Conservation (phyloP, 106 monocot species). For the Platanthera guangdongensis region DNA sequence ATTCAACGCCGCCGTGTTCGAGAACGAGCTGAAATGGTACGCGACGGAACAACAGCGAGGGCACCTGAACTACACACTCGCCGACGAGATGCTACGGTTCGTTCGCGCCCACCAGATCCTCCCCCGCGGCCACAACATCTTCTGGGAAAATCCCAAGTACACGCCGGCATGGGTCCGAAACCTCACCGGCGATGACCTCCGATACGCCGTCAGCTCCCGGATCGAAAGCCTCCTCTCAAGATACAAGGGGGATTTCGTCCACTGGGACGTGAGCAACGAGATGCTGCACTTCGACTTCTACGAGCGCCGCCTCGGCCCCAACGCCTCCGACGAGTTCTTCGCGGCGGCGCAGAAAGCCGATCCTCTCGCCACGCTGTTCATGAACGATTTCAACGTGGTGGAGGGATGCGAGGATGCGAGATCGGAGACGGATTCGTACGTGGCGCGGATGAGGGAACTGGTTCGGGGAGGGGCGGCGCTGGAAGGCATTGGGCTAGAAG, state of each 20-base stretch:
- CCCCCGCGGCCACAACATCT: constrained; percentile 89
- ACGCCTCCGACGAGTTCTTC: constrained; percentile 66
- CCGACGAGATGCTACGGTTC: constrained; percentile 72
- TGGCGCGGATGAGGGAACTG: constrained; percentile 44
- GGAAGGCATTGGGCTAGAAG: constrained; percentile 83
- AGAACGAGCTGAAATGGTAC: constrained; percentile 99
- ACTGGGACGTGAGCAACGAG: constrained; percentile 99
- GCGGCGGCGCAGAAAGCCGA: constrained; percentile 48
- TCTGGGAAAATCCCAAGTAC: constrained; percentile 91
- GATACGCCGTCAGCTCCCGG: constrained; percentile 49
- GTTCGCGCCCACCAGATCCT: constrained; percentile 49
- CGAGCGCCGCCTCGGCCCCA: constrained; percentile 49
- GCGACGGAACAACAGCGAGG: constrained; percentile 66
- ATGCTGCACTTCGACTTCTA: constrained; percentile 96
- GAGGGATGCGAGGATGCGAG: constrained; percentile 76
- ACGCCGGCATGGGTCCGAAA: constrained; percentile 76
- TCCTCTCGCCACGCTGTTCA: constrained; percentile 80
- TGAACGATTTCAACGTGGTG: constrained; percentile 93
- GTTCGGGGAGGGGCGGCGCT: constrained; percentile 39
- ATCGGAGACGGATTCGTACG: constrained; percentile 70
- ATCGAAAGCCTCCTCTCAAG: constrained; percentile 59
- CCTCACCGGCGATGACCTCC: constrained; percentile 50
- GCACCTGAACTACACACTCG: constrained; percentile 59
- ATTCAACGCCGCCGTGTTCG: constrained; percentile 92
- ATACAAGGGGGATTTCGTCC: constrained; percentile 87